Evolutionary conservation across 495 filamentous ascomycete species (phyloP), one percentile per base, ranked within the genome.

Genomic region (Penicillium silybi): DNA sequence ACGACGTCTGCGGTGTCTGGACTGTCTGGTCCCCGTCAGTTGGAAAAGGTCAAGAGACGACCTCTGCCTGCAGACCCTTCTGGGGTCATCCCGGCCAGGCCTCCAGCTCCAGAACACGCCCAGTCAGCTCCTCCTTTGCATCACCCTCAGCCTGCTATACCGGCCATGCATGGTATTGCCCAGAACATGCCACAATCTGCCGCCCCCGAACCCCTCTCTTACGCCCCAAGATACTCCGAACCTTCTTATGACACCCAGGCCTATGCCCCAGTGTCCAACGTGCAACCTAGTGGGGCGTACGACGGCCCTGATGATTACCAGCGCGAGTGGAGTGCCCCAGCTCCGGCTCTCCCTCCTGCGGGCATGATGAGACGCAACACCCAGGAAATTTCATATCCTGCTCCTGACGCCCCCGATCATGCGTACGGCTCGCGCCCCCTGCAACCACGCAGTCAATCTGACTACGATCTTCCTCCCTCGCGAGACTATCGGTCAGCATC

Each of bases 51-150:
- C 40, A 92, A 89, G 68, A 77, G 91, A 53, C 82, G 91, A 29
- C 91, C 91, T 3, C 66, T 96, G 41, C 90, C 90, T 5, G 78
- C 81, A 8, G 85, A 89, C 63, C 86, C 87, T 8, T 75, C 84
- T 42, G 81, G 77, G 6, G 53, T 57, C 4, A 17, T 56, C 13
- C 43, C 66, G 20, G 51, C 61, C 19, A 59, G 62, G 27, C 66
- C 66, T 34, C 29, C 56, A 18, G 51, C 56, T 32, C 49, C 59
- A 13, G 71, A 71, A 18, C 63, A 69, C 18, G 34, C 48, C 5
- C 58, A 63, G 7, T 58, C 61, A 10, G 60, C 69, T 18, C 58
- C 60, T 52, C 42, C 57, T 16, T 29, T 64, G 44, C 63, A 66
- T 22, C 58, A 61, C 37, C 52, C 65, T 6, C 43, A 58, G 40